Evolutionary conservation across 495 filamentous ascomycete species (phyloP), one percentile per base, ranked within the genome.

Genomic region (Aspergillus cristatus): DNA sequence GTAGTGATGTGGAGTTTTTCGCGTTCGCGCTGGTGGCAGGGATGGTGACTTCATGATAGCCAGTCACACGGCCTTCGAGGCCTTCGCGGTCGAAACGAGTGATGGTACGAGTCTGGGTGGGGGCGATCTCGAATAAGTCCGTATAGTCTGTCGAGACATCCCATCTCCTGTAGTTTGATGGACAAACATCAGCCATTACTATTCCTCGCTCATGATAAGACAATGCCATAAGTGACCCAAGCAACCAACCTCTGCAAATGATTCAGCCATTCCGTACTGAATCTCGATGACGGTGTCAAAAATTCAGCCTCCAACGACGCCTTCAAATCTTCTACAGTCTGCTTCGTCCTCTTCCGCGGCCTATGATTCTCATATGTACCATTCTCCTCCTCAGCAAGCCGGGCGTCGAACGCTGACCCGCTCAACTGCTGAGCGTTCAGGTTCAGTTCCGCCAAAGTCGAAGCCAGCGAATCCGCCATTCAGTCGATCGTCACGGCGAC

Each of bases 1-100:
- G 62, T 26, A 98, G 68, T 0, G 88, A 95, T 0, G 93, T 98
- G 15, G 89, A 96, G 51, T 94, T 95, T 63, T 98, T 98, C 3
- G 91, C 91, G 13, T 83, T 97, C 1, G 86, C 86, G 40, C 84
- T 90, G 41, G 75, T 80, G 15, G 89, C 88, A 12, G 90, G 89
- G 16, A 97, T 78, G 0, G 91, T 96, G 34, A 97, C 83, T 61
- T 97, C 89, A 53, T 79, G 84, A 57, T 98, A 97, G 16, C 89
- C 91, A 13, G 85, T 94, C 11, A 98, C 88, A 20, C 83, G 75
- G 14, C 91, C 91, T 63, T 97, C 89, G 17, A 97, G 74, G 12
- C 91, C 93, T 56, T 95, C 87, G 37, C 93, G 75, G 29, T 78
- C 79, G 59, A 98, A 98, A 33, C 91, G 82, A 37, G 84, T 91